Percentiles rank a stretch among this genome's conserved stretches.
Conservation (phyloP, 495 filamentous ascomycete genomes). For the Penicillium flavigenum region DNA sequence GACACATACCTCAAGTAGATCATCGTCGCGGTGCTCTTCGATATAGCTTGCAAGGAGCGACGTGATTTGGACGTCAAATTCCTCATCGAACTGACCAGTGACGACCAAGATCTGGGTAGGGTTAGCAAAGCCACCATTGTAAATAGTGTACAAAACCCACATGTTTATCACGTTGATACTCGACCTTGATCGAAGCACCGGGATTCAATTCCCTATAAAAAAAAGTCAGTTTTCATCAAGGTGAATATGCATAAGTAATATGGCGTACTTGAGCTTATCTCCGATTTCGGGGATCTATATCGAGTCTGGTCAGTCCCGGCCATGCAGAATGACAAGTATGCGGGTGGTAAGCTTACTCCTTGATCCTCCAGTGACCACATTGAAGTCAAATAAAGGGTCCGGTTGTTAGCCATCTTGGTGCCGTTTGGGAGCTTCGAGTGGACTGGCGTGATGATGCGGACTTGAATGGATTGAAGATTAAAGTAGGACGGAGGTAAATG, state of each 20-base stretch:
- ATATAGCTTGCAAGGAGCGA: slow-evolving; percentile 20
- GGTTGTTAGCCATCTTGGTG: background rate
- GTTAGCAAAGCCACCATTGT: background rate
- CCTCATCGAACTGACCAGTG: background rate
- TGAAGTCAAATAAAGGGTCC: background rate
- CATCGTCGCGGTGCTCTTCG: slow-evolving; percentile 24
- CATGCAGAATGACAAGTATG: background rate
- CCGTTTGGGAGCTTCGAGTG: background rate
- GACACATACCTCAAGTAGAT: slow-evolving; percentile 29
- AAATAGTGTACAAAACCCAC: background rate
- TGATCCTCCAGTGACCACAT: background rate
- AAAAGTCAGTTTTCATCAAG: background rate
- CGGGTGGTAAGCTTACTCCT: background rate
- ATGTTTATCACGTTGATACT: background rate
- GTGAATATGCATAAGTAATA: background rate
- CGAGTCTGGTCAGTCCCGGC: background rate
- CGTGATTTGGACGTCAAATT: slow-evolving; percentile 6
- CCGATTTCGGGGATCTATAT: slow-evolving; percentile 1
- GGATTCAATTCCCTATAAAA: background rate
- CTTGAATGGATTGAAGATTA: too few species aligned
- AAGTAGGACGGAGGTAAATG: background rate
- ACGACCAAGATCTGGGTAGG: background rate
- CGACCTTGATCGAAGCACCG: background rate
- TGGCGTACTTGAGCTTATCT: background rate
- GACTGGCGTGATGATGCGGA: background rate